Base-by-base conservation (phyloP, 371 early-diverging fungal genomes). In the Apophysomyces ossiformis region DNA sequence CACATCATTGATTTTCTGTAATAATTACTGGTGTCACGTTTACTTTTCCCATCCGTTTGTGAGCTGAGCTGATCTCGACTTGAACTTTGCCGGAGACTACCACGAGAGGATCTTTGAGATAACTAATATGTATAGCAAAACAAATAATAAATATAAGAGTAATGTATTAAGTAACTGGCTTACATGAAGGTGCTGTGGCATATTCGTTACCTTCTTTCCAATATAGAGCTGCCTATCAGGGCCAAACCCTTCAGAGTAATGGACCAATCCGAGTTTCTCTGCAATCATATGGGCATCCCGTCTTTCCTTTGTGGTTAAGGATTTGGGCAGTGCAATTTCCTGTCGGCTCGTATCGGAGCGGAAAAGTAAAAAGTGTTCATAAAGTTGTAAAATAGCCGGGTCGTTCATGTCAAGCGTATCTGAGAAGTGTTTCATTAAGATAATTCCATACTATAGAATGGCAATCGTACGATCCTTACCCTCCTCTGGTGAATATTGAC, bases 361-460 rank as follows among this genome's bases (percentile, higher is more conserved):
- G 70, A 92, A 92, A 57, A 86, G 82, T 63, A 88, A 74, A 65
- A 92, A 69, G 54, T 85, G 84, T 32, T 90, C 90, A 60, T 91
- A 91, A 41, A 92, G 77, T 60, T 85, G 83, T 57, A 89, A 76
- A 9, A 90, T 89, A 66, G 84, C 85, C 13, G 86, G 82, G 66
- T 92, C 88, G 65, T 89, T 88, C 65, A 91, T 74, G 62, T 92
- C 90, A 60, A 92, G 74, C 58, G 78, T 69, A 67, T 80, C 83
- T 64, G 21, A 21, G 21, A 7, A 16, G 9, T 50, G 5, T 50
- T 50, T 18, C 21, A 16, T 16, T 50, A 44, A 26, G 72, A 68
- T 37, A 59, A 50, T 18, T 74, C 16, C 71, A 72, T 70, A 32
- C 68, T 26, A 26, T 26, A 26, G 2, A 26, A 26, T 26, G 32